These are phyloP conservation scores for Tylopilus felleus DNA, from an alignment of 768 basidiomycete species.

Conservation along the genomic window DNA sequence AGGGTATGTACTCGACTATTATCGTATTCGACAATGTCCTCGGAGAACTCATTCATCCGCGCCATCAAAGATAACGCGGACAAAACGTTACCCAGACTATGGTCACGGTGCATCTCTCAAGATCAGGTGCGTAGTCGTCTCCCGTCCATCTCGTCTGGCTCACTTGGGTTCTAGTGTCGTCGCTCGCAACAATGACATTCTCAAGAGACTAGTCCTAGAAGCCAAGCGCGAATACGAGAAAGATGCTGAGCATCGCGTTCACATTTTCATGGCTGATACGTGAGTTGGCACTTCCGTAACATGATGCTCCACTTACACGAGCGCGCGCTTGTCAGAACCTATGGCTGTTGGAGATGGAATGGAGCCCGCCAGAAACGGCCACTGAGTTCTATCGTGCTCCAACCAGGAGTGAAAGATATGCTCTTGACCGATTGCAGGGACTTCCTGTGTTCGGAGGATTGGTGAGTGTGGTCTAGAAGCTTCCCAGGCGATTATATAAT, in stretches of 20 bases:
- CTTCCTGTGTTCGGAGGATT: constrained; percentile 80
- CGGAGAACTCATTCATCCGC: constrained; percentile 20
- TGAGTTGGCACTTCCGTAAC: constrained; percentile 40
- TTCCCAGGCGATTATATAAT: constrained; percentile 18
- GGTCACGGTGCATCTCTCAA: constrained; percentile 71
- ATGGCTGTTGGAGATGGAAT: constrained; percentile 84
- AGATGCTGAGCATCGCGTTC: constrained; percentile 86
- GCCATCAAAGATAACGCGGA: constrained; percentile 65
- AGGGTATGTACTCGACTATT: constrained; percentile 46
- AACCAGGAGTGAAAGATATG: constrained; percentile 90
- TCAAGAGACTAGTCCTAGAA: constrained; percentile 83
- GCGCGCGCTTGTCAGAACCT: constrained; percentile 43
- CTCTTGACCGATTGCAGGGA: constrained; percentile 83
- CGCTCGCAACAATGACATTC: constrained; percentile 82
- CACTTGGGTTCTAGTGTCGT: constrained; percentile 56
- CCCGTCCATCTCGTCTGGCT: constrained; percentile 15
- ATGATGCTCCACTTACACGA: not conserved
- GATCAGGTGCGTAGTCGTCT: constrained; percentile 55
- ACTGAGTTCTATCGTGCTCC: constrained; percentile 89
- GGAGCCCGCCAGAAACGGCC: constrained; percentile 86
- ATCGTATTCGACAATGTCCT: constrained; percentile 10
- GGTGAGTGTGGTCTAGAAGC: constrained; percentile 47
- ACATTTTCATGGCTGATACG: constrained; percentile 88
- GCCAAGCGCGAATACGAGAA: constrained; percentile 89
- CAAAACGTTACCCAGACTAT: constrained; percentile 73